phyloP scores from a whole-genome alignment of 306 rosid genomes.

The Arachis hypogaea region DNA sequence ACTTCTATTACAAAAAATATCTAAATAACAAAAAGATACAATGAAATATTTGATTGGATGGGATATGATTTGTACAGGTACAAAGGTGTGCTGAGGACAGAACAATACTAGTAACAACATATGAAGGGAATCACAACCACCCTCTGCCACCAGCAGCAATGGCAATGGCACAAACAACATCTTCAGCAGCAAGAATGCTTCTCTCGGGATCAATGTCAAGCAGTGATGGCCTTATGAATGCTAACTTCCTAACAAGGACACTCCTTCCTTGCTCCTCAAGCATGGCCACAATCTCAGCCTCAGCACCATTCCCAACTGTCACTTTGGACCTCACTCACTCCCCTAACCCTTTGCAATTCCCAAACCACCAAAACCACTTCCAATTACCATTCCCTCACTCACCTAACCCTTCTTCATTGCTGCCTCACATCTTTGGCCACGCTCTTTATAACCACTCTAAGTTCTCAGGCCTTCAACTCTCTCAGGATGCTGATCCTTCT shows the following conservation, averaged over 20 bases:
- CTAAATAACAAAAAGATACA: too few relatives aligned
- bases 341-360: conserved; percentile 65
- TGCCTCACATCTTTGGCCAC: conserved; percentile 69
- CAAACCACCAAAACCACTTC: conserved; percentile 51
- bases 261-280: conserved; percentile 78
- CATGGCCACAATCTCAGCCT: conserved; percentile 95
- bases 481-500: conserved; percentile 53
- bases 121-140: conserved; percentile 92
- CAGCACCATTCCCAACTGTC: conserved; percentile 94
- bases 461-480: conserved; percentile 83
- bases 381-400: conserved; percentile 53
- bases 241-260: conserved; percentile 70
- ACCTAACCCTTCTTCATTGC: conserved; percentile 42
- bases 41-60: too few relatives aligned
- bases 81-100: conserved; percentile 91
- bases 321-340: conserved; percentile 85
- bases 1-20: too few relatives aligned
- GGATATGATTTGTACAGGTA: conserved; percentile 48
- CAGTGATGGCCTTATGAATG: conserved; percentile 67
- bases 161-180: conserved; percentile 85
- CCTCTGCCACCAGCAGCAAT: conserved; percentile 89
- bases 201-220: conserved; percentile 92
- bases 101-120: conserved; percentile 77
- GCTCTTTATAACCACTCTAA: conserved; percentile 70
- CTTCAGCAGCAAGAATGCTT: conserved; percentile 77